Evolutionary conservation across 305 asterid species (phyloP), one percentile per base, ranked within the genome.

Genomic region (Fraxinus xanthoxyloides): DNA sequence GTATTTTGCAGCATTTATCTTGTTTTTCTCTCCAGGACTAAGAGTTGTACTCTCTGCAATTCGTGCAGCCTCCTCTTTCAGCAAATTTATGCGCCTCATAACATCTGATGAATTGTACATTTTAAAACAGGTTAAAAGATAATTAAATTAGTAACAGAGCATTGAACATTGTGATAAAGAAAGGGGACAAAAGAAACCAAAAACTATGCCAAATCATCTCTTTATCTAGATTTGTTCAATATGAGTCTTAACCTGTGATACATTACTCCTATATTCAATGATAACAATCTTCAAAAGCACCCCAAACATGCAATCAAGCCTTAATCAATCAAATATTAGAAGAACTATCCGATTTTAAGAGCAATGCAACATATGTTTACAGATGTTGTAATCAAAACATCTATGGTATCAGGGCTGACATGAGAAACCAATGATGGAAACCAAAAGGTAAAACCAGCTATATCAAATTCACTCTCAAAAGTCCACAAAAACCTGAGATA

Each of bases 61-160:
- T 85, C 99, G 90, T 77, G 93, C 90, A 88, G 98, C 94, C 88
- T 97, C 98, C 90, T 97, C 99, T 89, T 91, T 95, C 91, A 97
- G 90, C 91, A 97, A 89, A 89, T 87, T 92, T 86, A 97, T 92
- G 86, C 98, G 98, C 92, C 99, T 89, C 94, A 88, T 87, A 75
- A 97, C 98, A 95, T 97, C 99, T 95, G 86, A 82, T 72, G 69
- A 80, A 78, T 76, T 81, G 83, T 72, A 85, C 82, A 85, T 70
- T 77, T 7, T 48, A 84, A 82, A 72, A 83, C 72, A 81, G 24
- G 83, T 88, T 82, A 87, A 84, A 75, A 76, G 19, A 72, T 23
- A 38, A 56, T 70, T 65, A 24, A 85, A 17, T 77, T 56, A 79
- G 28, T 67, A 75, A 51, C 72, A 65, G 72, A 7, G 38, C 46